A percentile compares a stretch with the other conserved stretches of the same genome.
phyloP scores from a whole-genome alignment of 306 rosid species.

The Glycyrrhiza uralensis region DNA sequence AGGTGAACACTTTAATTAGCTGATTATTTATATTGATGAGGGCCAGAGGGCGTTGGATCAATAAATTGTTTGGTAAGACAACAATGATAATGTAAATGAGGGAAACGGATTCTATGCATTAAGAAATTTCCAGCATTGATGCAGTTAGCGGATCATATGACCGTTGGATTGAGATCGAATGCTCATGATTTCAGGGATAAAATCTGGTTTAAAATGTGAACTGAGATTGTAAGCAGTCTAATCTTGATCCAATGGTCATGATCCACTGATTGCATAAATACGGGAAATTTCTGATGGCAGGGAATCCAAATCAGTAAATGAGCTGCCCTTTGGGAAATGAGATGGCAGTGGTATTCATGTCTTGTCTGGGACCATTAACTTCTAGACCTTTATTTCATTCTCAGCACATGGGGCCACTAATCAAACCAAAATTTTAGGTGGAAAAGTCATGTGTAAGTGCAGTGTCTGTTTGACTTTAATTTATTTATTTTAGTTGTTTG shows the following conservation, averaged over 20 bases:
- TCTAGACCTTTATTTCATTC: slow-evolving; percentile 23
- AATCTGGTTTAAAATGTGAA: no score
- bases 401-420: slow-evolving; percentile 34
- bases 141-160: no score
- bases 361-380: slow-evolving; percentile 37
- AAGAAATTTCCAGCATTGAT: no score
- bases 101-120: no score
- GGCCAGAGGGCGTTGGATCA: slow-evolving; percentile 45
- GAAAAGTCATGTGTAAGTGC: slow-evolving; percentile 9
- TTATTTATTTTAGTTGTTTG: background rate
- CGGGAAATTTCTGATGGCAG: no score
- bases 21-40: slow-evolving; percentile 17
- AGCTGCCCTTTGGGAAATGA: slow-evolving; percentile 22
- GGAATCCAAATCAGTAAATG: no score
- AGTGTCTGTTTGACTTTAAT: slow-evolving; percentile 15
- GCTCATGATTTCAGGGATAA: no score
- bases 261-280: no score
- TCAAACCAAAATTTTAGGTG: slow-evolving; percentile 27
- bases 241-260: no score
- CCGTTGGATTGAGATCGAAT: no score
- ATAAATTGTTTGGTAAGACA: slow-evolving; percentile 39
- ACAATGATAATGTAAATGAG: slow-evolving; percentile 12
- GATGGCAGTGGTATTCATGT: slow-evolving; percentile 23
- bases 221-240: no score
- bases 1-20: slow-evolving; percentile 26